A percentile compares a stretch with the other conserved stretches of the same genome.
Evolutionary conservation across 116 monocot genomes (phyloP).

Genomic region (Dioscorea cayenensis): DNA sequence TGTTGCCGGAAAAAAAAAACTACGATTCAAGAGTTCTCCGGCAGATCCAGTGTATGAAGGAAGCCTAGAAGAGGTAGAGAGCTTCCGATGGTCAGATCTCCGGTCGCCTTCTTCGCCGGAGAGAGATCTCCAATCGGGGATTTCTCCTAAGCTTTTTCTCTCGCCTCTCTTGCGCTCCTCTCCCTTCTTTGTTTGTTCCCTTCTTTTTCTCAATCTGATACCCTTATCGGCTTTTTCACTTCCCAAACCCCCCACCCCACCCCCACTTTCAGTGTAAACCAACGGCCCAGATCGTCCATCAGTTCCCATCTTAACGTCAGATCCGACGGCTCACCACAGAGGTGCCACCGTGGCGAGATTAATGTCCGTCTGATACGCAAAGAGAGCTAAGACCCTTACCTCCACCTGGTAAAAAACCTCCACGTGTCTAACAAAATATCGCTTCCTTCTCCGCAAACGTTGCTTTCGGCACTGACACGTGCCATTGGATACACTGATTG

Average conservation of each 20-base stretch:
- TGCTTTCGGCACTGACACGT: neutral
- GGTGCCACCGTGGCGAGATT: conserved; percentile 3
- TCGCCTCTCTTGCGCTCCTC: neutral
- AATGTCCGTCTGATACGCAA: neutral
- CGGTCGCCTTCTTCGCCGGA: neutral
- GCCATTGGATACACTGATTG: neutral
- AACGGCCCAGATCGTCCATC: conserved; percentile 1
- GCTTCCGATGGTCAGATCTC: neutral
- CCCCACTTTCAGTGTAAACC: neutral
- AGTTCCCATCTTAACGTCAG: no score
- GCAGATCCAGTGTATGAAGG: neutral
- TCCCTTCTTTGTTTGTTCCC: neutral
- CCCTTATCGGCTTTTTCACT: neutral
- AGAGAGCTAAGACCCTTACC: no score
- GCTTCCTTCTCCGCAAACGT: neutral
- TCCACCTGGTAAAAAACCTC: neutral
- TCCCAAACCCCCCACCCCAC: neutral
- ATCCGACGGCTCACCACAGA: neutral
- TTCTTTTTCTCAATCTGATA: neutral
- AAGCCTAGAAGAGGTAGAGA: neutral
- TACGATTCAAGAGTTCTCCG: neutral
- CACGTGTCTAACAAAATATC: conserved; percentile 8
- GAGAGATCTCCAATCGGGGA: neutral
- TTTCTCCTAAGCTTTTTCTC: neutral
- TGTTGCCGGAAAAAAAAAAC: neutral